Evolutionary conservation across 345 rosid genomes (phyloP).

Genomic region (Schrenkiella parvula): DNA sequence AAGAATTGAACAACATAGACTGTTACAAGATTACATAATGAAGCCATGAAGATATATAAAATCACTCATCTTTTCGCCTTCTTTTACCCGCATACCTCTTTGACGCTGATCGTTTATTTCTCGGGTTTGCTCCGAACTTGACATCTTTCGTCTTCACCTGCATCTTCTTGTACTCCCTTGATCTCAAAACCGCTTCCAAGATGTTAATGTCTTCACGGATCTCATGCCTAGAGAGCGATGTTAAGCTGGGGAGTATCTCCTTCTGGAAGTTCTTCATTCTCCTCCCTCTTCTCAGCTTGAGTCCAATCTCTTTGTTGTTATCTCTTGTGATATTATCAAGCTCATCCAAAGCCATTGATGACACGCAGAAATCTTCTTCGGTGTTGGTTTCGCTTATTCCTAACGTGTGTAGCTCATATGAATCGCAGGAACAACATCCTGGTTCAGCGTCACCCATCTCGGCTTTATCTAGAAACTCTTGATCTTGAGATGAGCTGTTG

Average conservation of each 20-base stretch:
- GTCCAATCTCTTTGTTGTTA: constrained; percentile 44
- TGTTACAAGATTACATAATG: constrained; percentile 20
- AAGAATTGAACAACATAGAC: constrained; percentile 18
- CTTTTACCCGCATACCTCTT: constrained; percentile 29
- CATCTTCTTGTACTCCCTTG: constrained; percentile 69
- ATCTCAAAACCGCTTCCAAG: constrained; percentile 66
- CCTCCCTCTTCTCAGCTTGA: constrained; percentile 69
- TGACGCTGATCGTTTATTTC: constrained; percentile 39
- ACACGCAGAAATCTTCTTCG: constrained; percentile 48
- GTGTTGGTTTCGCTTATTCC: constrained; percentile 45
- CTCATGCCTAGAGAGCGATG: constrained; percentile 66
- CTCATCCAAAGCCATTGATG: constrained; percentile 53
- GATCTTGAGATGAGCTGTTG: constrained; percentile 20
- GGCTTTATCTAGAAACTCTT: background rate
- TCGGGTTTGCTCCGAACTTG: constrained; percentile 21
- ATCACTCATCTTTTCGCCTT: constrained; percentile 14
- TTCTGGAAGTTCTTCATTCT: constrained; percentile 77
- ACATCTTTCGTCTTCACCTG: constrained; percentile 41
- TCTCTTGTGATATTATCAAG: constrained; percentile 23
- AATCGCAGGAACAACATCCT: constrained; percentile 45
- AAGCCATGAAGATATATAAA: background rate
- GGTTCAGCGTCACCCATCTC: constrained; percentile 28
- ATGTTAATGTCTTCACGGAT: constrained; percentile 69
- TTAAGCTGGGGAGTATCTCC: constrained; percentile 66
- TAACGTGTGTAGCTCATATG: constrained; percentile 52